phyloP scores from a whole-genome alignment of 768 basidiomycete genomes.

The Wakefieldia striispora region DNA sequence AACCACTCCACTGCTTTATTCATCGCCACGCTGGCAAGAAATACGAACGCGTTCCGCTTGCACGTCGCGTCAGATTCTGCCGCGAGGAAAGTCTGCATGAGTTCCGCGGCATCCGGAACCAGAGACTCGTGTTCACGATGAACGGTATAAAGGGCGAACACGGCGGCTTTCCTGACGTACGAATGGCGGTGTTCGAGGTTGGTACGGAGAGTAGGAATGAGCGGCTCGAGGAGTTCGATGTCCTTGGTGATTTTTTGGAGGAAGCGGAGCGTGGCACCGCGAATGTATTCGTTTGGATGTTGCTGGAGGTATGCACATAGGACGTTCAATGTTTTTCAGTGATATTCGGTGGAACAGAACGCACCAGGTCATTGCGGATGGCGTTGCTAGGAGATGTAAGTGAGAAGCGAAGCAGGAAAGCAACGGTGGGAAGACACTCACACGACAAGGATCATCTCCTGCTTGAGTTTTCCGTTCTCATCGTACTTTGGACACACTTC shows the following conservation, averaged over 20 bases:
- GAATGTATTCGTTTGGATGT: conserved; percentile 99
- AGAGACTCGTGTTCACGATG: conserved; percentile 93
- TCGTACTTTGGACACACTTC: conserved; percentile 98
- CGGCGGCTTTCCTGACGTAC: conserved; percentile 97
- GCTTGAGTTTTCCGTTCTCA: conserved; percentile 95
- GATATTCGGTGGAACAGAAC: conserved; percentile 26
- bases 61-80: conserved; percentile 96
- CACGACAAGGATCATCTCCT: conserved; percentile 99
- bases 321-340: not conserved
- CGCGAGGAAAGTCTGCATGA: conserved; percentile 93
- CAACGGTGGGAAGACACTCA: conserved; percentile 41
- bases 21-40: conserved; percentile 84
- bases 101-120: conserved; percentile 93
- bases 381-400: conserved; percentile 64
- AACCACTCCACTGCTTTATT: conserved; percentile 92
- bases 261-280: conserved; percentile 95
- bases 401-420: conserved; percentile 8
- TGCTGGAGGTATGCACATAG: conserved; percentile 50
- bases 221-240: conserved; percentile 90
- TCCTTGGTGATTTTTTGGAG: conserved; percentile 95
- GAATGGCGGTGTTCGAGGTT: conserved; percentile 98
- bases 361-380: conserved; percentile 92
- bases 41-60: conserved; percentile 96
- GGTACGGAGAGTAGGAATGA: conserved; percentile 88
- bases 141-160: conserved; percentile 93